Percentiles rank a stretch among this genome's conserved stretches.
phyloP scores from a whole-genome alignment of 1,139 yeast species.

The Zhuliangozyma blackwelliae region DNA sequence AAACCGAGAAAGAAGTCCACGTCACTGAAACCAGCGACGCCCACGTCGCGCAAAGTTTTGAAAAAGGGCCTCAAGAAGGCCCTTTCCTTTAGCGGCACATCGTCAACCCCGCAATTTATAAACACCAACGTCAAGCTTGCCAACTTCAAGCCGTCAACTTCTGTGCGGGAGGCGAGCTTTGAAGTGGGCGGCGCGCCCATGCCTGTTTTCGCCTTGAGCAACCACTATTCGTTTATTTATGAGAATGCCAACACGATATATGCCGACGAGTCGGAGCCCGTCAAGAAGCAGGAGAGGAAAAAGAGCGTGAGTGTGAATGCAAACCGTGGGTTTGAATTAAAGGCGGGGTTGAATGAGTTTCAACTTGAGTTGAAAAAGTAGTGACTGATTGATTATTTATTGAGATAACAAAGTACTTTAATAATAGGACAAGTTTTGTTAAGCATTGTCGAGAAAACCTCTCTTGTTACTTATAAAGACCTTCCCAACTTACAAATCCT shows the following conservation, averaged over 20 bases:
- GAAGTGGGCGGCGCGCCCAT: background rate
- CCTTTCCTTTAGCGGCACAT: constrained; percentile 9
- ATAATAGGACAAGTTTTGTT: no score
- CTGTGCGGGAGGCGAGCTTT: background rate
- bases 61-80: constrained; percentile 10
- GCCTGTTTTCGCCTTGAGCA: constrained; percentile 13
- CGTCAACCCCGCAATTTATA: constrained; percentile 3
- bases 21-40: no score
- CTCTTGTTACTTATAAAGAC: no score
- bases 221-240: constrained; percentile 17
- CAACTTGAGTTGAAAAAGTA: constrained; percentile 21
- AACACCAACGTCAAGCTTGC: background rate
- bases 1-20: no score
- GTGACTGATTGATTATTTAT: background rate
- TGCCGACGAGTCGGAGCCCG: no score
- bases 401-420: no score
- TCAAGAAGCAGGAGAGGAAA: no score
- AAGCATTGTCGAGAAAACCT: no score
- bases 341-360: constrained; percentile 36
- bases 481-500: constrained; percentile 37
- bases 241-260: constrained; percentile 13
- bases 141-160: constrained; percentile 1
- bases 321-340: no score
- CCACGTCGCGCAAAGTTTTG: background rate
- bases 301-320: no score